Conservation (phyloP, 768 basidiomycete genomes). For the Boletus rubescentipes region DNA sequence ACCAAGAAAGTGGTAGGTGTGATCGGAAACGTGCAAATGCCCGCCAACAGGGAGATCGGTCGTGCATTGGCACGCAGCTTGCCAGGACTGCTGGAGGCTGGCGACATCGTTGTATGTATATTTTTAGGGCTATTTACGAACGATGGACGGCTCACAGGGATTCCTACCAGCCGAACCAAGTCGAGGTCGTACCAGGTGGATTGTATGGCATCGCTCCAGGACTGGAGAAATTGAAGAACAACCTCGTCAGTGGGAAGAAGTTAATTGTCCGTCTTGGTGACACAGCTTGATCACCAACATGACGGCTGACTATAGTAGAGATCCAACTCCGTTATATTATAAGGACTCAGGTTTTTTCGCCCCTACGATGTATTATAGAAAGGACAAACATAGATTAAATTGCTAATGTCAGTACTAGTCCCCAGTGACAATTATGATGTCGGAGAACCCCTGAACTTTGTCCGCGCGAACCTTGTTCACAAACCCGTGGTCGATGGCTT, state of each 20-base stretch:
- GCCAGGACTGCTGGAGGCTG: constrained; percentile 10
- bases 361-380: not conserved
- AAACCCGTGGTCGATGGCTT: too few species aligned
- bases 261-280: constrained; percentile 33
- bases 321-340: not conserved
- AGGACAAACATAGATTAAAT: too few species aligned
- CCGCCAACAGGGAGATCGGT: constrained; percentile 14
- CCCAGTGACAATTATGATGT: too few species aligned
- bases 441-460: too few species aligned
- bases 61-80: constrained; percentile 10
- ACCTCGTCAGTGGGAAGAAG: constrained; percentile 38
- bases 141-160: not conserved
- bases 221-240: constrained; percentile 33
- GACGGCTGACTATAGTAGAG: not conserved
- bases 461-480: too few species aligned
- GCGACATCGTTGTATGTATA: constrained; percentile 18
- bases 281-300: constrained; percentile 8
- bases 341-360: not conserved
- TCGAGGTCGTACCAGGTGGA: constrained; percentile 37
- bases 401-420: too few species aligned
- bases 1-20: constrained; percentile 15
- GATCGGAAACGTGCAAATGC: constrained; percentile 10
- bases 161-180: constrained; percentile 12
- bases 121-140: not conserved
- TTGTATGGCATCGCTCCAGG: constrained; percentile 35